Percentiles rank a stretch among this genome's conserved stretches.
Conservation (phyloP, 2,329 filamentous ascomycete species). For the Rhytidhysteron rufulum region DNA sequence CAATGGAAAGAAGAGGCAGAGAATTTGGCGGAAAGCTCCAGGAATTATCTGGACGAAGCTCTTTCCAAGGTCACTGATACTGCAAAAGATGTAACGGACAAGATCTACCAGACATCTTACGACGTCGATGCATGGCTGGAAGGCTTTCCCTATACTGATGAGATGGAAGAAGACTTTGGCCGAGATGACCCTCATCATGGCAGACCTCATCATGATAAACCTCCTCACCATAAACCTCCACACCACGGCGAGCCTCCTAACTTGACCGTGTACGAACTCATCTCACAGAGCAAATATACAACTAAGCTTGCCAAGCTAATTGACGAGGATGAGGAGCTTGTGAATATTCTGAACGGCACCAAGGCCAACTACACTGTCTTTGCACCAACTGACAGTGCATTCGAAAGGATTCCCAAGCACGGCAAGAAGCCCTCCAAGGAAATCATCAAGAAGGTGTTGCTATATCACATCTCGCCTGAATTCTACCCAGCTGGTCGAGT, state of each 20-base stretch:
- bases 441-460: constrained; percentile 62
- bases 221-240: constrained; percentile 34
- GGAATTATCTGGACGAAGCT: constrained; percentile 43
- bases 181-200: constrained; percentile 28
- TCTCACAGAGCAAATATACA: constrained; percentile 71
- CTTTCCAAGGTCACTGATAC: constrained; percentile 38
- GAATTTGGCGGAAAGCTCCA: constrained; percentile 25
- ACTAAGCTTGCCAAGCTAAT: constrained; percentile 74
- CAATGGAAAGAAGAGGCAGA: constrained; percentile 8
- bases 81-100: constrained; percentile 36
- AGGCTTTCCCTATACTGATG: constrained; percentile 29
- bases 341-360: constrained; percentile 71
- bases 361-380: constrained; percentile 75
- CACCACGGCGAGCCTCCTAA: constrained; percentile 49
- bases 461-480: constrained; percentile 71
- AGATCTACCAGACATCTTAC: constrained; percentile 41
- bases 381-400: constrained; percentile 72
- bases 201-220: constrained; percentile 18
- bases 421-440: constrained; percentile 64
- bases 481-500: constrained; percentile 64
- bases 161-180: constrained; percentile 29
- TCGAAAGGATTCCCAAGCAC: constrained; percentile 60
- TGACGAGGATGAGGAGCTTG: constrained; percentile 66
- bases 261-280: constrained; percentile 74
- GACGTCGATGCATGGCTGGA: constrained; percentile 48